Evolutionary conservation across 129 eudicot genomes (phyloP).

Genomic region (Pulicaria dysenterica): DNA sequence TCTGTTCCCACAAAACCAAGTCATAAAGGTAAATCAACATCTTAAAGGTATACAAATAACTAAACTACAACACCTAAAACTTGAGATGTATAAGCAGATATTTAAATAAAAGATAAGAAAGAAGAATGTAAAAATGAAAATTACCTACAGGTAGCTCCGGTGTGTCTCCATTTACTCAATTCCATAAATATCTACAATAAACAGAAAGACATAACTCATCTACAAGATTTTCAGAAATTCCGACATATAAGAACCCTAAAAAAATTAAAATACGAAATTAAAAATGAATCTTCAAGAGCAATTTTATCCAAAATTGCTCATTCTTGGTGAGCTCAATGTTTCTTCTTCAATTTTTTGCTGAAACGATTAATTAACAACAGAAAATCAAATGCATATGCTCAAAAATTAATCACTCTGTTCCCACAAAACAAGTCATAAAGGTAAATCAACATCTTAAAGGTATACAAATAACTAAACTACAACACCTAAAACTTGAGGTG

Average conservation of each 20-base stretch:
- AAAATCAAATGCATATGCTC: not conserved
- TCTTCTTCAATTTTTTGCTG: not conserved
- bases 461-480: not conserved
- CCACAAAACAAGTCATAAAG: not conserved
- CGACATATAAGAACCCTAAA: slow-evolving; percentile 6
- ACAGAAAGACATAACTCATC: slow-evolving; percentile 13
- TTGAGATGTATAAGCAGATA: not conserved
- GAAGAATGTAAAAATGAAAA: not conserved
- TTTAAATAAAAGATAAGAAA: no score
- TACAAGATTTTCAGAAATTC: slow-evolving; percentile 7
- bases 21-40: not conserved
- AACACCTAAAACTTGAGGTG: not conserved
- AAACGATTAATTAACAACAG: not conserved
- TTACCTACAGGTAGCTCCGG: slow-evolving; percentile 3
- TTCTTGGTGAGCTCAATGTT: not conserved
- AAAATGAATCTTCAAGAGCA: not conserved
- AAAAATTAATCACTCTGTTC: not conserved
- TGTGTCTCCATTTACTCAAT: slow-evolving; percentile 1
- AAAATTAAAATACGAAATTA: not conserved
- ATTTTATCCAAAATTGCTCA: no score
- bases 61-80: not conserved
- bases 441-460: slow-evolving; percentile 1
- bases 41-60: not conserved
- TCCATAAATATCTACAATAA: slow-evolving; percentile 15
- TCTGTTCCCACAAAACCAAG: not conserved